Percentiles rank a stretch among this genome's conserved stretches.
Evolutionary conservation across 257 asterid genomes (phyloP).

Genomic region (Ligustrum vulgare): DNA sequence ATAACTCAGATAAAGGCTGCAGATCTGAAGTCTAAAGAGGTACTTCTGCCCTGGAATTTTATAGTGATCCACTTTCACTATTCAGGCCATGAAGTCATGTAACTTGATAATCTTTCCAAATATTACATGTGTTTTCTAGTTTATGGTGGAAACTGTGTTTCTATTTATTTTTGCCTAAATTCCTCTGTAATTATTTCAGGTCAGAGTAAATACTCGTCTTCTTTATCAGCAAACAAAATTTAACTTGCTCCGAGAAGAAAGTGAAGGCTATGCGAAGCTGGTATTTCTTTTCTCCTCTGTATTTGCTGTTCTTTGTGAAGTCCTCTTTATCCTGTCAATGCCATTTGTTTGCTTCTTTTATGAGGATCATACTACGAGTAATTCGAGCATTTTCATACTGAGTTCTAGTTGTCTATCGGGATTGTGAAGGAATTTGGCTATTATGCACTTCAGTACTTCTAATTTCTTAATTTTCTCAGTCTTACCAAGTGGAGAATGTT

Average conservation of each 20-base stretch:
- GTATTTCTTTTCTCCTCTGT: slow-evolving; percentile 34
- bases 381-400: slow-evolving; percentile 4
- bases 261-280: slow-evolving; percentile 99
- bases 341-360: slow-evolving; percentile 1
- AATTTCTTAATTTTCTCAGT: neutral
- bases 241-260: slow-evolving; percentile 97
- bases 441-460: slow-evolving; percentile 15
- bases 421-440: neutral
- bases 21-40: slow-evolving; percentile 99
- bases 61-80: slow-evolving; percentile 1
- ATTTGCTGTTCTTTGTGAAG: slow-evolving; percentile 1
- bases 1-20: slow-evolving; percentile 94
- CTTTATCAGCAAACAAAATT: slow-evolving; percentile 99
- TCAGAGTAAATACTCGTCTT: slow-evolving; percentile 98
- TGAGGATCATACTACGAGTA: slow-evolving; percentile 7
- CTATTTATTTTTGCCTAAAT: slow-evolving; percentile 23
- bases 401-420: neutral
- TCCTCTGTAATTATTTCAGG: slow-evolving; percentile 51
- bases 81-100: neutral
- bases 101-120: neutral
- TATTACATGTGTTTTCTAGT: neutral
- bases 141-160: slow-evolving; percentile 16
- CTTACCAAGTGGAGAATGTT: neutral
- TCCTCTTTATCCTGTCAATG: slow-evolving; percentile 16
- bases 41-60: slow-evolving; percentile 28